phyloP scores from a whole-genome alignment of 805 yeast genomes.

The Kluyveromyces wickerhamii region DNA sequence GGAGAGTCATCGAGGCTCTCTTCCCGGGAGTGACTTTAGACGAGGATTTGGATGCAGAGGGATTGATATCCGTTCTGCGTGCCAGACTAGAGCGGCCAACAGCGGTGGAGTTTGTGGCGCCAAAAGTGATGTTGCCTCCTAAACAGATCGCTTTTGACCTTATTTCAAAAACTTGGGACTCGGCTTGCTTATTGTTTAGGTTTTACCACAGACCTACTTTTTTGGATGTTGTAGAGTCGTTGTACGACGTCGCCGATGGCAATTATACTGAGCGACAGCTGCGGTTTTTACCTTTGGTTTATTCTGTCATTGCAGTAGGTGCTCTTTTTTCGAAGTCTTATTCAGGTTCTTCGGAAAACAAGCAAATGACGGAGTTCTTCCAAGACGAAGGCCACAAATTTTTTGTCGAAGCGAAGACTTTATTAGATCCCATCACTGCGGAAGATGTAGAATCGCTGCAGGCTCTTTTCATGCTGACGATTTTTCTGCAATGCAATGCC shows the following conservation, averaged over 20 bases:
- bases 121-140: slow-evolving; percentile 48
- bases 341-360: slow-evolving; percentile 28
- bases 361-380: slow-evolving; percentile 26
- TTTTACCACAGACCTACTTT: slow-evolving; percentile 83
- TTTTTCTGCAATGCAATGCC: slow-evolving; percentile 84
- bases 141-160: slow-evolving; percentile 63
- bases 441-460: slow-evolving; percentile 76
- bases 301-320: slow-evolving; percentile 85
- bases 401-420: slow-evolving; percentile 70
- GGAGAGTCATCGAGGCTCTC: no score
- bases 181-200: slow-evolving; percentile 77
- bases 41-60: no score
- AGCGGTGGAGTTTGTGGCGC: no score
- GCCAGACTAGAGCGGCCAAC: no score
- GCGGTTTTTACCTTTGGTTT: slow-evolving; percentile 68
- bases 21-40: no score
- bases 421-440: slow-evolving; percentile 76
- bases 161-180: slow-evolving; percentile 72
- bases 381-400: slow-evolving; percentile 75
- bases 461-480: slow-evolving; percentile 75
- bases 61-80: no score
- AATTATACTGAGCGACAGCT: slow-evolving; percentile 66
- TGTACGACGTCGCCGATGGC: slow-evolving; percentile 67
- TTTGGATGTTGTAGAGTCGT: slow-evolving; percentile 60
- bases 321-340: slow-evolving; percentile 59